phyloP scores from a whole-genome alignment of 2,329 filamentous ascomycete species.

The Trichoderma hamatum region DNA sequence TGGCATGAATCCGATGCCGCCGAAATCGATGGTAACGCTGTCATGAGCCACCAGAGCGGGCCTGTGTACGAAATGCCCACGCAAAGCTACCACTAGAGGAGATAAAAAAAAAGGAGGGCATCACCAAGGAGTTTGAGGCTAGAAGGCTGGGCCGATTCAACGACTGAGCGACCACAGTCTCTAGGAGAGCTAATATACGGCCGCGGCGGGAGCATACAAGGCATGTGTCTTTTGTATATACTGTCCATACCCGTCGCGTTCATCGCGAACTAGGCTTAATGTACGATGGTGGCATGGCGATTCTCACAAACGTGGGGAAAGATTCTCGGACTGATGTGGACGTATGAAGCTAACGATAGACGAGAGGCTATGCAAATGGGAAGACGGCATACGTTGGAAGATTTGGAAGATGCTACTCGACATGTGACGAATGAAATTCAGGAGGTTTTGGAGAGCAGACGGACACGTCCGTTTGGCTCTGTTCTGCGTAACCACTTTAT shows the following conservation, averaged over 20 bases:
- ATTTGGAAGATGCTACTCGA: constrained; percentile 11
- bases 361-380: not conserved
- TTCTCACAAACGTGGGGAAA: not conserved
- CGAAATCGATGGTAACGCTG: constrained; percentile 45
- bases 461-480: not conserved
- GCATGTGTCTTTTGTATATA: constrained; percentile 29
- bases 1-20: constrained; percentile 43
- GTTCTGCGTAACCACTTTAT: constrained; percentile 12
- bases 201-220: constrained; percentile 19
- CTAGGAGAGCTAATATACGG: not conserved
- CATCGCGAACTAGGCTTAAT: constrained; percentile 12
- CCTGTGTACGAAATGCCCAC: constrained; percentile 50
- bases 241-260: constrained; percentile 22
- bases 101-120: not conserved
- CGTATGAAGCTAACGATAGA: constrained; percentile 9
- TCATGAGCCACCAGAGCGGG: constrained; percentile 40
- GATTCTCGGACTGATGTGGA: constrained; percentile 2
- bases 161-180: not conserved
- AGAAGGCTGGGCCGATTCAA: not conserved
- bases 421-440: constrained; percentile 13
- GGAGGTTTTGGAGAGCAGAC: not conserved
- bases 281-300: constrained; percentile 7
- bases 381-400: not conserved
- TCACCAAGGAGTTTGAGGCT: not conserved
- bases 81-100: constrained; percentile 42